phyloP scores from a whole-genome alignment of 2,329 filamentous ascomycete genomes.

The Cytospora paraplurivora region DNA sequence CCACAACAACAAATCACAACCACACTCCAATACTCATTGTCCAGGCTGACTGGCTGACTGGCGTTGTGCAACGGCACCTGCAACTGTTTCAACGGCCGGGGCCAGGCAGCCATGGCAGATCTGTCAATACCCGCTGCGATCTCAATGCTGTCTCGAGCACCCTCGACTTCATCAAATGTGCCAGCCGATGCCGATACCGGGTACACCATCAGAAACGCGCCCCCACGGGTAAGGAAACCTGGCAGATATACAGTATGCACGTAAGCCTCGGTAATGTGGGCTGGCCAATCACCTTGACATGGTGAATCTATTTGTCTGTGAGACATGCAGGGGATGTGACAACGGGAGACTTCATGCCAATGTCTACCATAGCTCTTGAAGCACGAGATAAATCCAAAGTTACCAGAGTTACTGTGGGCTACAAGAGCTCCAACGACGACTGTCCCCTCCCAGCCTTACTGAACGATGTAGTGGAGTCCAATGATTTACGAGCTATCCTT shows the following conservation, averaged over 20 bases:
- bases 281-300: slow-evolving; percentile 14
- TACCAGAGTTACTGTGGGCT: not conserved
- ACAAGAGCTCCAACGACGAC: too few relatives aligned
- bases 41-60: not conserved
- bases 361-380: not conserved
- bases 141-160: not conserved
- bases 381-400: not conserved
- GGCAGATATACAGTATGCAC: not conserved
- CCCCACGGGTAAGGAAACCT: not conserved
- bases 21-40: not conserved
- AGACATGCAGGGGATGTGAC: not conserved
- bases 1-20: not conserved
- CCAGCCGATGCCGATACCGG: not conserved
- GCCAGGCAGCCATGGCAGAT: not conserved
- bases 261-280: slow-evolving; percentile 11
- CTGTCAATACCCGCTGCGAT: not conserved
- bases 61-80: not conserved
- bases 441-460: too few relatives aligned
- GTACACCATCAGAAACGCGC: not conserved
- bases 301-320: not conserved
- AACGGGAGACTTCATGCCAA: not conserved
- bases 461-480: too few relatives aligned
- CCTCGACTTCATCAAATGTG: not conserved
- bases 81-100: not conserved
- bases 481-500: too few relatives aligned